Evolutionary conservation across 192 early-diverging fungal genomes (phyloP), one percentile per base, ranked within the genome.

Genomic region (Coemansia sp.): DNA sequence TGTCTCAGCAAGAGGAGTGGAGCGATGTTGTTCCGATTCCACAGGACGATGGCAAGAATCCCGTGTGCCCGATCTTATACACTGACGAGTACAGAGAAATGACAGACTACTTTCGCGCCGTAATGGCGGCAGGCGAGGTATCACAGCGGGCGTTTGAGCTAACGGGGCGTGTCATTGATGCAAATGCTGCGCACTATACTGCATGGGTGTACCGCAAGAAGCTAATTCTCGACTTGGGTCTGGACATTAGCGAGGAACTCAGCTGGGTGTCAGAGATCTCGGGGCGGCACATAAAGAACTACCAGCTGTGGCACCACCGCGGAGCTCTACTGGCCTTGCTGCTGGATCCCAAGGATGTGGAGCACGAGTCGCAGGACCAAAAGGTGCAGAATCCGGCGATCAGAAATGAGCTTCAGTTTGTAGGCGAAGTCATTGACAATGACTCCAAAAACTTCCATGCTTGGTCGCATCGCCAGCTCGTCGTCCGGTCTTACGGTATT

Each of bases 371-470:
- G 42, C 70, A 78, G 65, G 78, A 85, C 65, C 71, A 87, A 61
- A 68, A 64, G 15, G 15, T 80, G 8, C 61, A 22, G 6, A 60
- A 71, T 42, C 80, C 87, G 31, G 75, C 87, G 11, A 72, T 76
- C 43, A 85, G 90, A 20, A 63, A 74, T 1, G 98, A 99, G 79
- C 72, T 94, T 38, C 72, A 76, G 11, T 96, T 94, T 61, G 86
- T 97, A 49, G 87, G 90, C 40, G 38, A 64, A 2, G 78, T 93
- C 20, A 75, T 99, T 29, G 88, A 85, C 29, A 80, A 86, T 8
- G 98, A 98, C 55, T 88, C 94, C 22, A 99, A 99, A 78, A 99
- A 99, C 80, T 99, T 99, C 76, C 98, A 99, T 79, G 94, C 93
- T 0, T 99, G 98, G 98, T 89, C 91, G 2, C 98, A 99, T 76